phyloP scores from a whole-genome alignment of 345 rosid species.

The Citrus hindsii region DNA sequence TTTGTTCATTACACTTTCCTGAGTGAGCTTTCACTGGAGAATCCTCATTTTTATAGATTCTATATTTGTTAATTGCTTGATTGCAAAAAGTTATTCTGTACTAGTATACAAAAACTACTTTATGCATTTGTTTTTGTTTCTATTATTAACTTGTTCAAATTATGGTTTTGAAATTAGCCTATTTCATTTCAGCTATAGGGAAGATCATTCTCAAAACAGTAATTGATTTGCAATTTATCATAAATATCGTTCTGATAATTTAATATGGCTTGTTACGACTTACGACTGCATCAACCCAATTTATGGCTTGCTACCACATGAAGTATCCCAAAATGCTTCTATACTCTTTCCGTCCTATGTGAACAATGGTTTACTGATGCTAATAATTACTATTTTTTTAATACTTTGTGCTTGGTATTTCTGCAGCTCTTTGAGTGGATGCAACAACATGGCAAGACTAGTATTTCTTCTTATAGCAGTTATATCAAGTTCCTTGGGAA shows the following conservation, averaged over 20 bases:
- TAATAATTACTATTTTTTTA: neutral
- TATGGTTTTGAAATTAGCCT: neutral
- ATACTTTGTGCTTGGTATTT: conserved; percentile 5
- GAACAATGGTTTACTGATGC: neutral
- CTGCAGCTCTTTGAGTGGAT: conserved; percentile 91
- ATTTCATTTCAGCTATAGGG: neutral
- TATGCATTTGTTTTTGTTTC: neutral
- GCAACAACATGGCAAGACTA: conserved; percentile 65
- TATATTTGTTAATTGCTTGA: neutral
- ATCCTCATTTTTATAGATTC: neutral
- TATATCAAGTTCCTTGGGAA: conserved; percentile 68
- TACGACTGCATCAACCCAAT: neutral
- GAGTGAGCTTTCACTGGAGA: neutral
- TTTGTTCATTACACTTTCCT: neutral
- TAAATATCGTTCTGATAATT: neutral
- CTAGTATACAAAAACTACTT: neutral
- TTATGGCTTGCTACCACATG: neutral
- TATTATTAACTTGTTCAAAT: neutral
- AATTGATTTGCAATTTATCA: neutral
- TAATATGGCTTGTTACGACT: neutral
- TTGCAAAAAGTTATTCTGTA: neutral
- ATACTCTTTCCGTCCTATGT: neutral
- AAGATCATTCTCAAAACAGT: neutral
- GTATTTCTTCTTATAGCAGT: conserved; percentile 69
- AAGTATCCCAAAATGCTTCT: neutral